phyloP scores from a whole-genome alignment of 2,329 filamentous ascomycete genomes.

The Coleophoma eucalyptorum region DNA sequence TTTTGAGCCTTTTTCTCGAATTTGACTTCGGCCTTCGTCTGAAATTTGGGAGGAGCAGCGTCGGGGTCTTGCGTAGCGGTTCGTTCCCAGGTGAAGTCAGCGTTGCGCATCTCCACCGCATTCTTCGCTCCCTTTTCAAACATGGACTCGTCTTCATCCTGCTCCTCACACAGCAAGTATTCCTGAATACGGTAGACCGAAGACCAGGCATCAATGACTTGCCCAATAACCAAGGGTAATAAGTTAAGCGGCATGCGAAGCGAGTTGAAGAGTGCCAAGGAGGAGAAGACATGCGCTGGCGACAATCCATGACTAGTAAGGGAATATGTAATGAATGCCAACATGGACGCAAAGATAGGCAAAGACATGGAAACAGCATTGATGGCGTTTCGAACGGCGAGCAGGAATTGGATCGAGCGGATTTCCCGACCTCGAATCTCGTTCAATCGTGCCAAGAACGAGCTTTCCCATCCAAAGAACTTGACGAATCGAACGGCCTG shows the following conservation, averaged over 20 bases:
- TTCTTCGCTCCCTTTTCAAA: conserved; percentile 73
- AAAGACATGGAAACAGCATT: conserved; percentile 65
- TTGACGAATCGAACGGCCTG: conserved; percentile 63
- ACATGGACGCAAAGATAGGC: conserved; percentile 88
- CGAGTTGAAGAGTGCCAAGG: conserved; percentile 84
- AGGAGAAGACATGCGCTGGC: conserved; percentile 80
- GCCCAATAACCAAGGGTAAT: conserved; percentile 78
- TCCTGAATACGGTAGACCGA: conserved; percentile 80
- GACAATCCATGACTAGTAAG: conserved; percentile 60
- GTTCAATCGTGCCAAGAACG: conserved; percentile 54
- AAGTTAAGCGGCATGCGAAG: conserved; percentile 83
- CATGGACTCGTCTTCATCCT: conserved; percentile 62
- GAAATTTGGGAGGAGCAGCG: conserved; percentile 45
- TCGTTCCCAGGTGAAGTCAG: conserved; percentile 6
- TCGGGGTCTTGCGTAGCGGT: conserved; percentile 44
- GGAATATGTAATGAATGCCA: conserved; percentile 81
- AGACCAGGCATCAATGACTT: conserved; percentile 80
- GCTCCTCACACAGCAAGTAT: conserved; percentile 79
- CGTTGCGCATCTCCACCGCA: conserved; percentile 2
- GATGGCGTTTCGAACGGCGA: conserved; percentile 63
- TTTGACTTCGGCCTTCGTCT: conserved; percentile 39
- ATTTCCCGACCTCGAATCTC: conserved; percentile 56
- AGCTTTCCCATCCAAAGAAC: conserved; percentile 63
- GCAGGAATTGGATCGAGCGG: conserved; percentile 68
- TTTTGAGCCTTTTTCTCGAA: conserved; percentile 36